Percentiles rank a stretch among this genome's conserved stretches.
These are phyloP conservation scores for Kalmusia sp. DNA, from an alignment of 2,329 filamentous ascomycete genomes.

Conservation along the genomic window DNA sequence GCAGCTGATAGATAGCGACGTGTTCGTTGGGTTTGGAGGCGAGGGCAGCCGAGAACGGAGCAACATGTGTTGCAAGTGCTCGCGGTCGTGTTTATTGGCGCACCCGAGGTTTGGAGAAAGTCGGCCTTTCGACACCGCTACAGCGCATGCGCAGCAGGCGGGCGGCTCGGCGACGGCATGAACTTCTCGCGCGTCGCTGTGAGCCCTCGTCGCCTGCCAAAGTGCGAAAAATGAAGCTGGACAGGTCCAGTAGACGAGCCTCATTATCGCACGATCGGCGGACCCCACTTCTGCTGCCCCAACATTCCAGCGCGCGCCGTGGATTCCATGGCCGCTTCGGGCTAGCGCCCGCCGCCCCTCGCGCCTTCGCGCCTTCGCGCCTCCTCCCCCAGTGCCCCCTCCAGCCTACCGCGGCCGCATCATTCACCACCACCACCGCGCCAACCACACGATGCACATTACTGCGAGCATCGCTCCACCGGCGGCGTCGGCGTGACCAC, in stretches of 20 bases:
- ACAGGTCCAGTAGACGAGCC: constrained; percentile 1
- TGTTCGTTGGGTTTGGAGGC: constrained; percentile 9
- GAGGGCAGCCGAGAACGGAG: constrained; percentile 5
- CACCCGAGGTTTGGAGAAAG: background rate
- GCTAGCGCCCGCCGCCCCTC: constrained; percentile 4
- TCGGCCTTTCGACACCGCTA: constrained; percentile 4
- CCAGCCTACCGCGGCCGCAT: too few species aligned
- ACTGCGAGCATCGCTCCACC: constrained; percentile 1
- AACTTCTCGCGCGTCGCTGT: constrained; percentile 11
- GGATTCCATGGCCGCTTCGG: constrained; percentile 9
- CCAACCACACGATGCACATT: background rate
- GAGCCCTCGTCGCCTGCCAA: constrained; percentile 12
- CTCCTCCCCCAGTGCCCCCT: background rate
- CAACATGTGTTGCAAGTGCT: background rate
- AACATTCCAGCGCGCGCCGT: background rate
- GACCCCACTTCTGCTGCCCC: constrained; percentile 9
- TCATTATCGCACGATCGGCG: constrained; percentile 6
- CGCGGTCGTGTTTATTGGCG: constrained; percentile 4
- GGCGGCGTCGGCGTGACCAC: constrained; percentile 7
- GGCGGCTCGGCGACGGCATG: background rate
- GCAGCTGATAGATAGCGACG: constrained; percentile 21
- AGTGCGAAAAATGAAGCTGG: constrained; percentile 13
- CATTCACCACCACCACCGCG: constrained; percentile 9
- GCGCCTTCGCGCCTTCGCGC: too few species aligned
- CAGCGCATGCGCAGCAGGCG: constrained; percentile 10